These are phyloP conservation scores for Posidonia oceanica DNA, from an alignment of 116 monocot genomes.

Conservation along the genomic window DNA sequence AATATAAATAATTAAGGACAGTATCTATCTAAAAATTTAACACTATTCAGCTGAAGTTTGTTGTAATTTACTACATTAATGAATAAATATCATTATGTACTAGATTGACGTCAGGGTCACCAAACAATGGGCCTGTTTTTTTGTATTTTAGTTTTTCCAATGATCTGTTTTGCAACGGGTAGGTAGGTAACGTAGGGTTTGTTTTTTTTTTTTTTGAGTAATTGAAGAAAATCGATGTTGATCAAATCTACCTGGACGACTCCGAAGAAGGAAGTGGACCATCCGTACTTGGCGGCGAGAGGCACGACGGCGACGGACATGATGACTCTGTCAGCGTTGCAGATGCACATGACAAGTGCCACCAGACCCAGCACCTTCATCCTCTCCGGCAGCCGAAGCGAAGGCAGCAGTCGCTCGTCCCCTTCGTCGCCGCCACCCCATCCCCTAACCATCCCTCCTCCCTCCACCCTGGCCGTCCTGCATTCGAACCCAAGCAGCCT, in stretches of 20 bases:
- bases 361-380: conserved; percentile 20
- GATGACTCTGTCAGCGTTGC: conserved; percentile 91
- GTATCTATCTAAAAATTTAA: too few species aligned
- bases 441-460: not conserved
- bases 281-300: conserved; percentile 49
- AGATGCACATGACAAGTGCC: conserved; percentile 68
- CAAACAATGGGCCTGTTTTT: too few species aligned
- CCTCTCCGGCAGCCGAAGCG: conserved; percentile 8
- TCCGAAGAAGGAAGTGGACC: conserved; percentile 73
- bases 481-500: not conserved
- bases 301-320: conserved; percentile 95
- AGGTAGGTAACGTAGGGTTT: too few species aligned
- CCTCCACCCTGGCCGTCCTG: not conserved
- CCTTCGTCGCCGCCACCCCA: not conserved
- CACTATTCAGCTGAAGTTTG: too few species aligned
- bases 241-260: conserved; percentile 52
- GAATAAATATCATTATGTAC: too few species aligned
- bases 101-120: too few species aligned
- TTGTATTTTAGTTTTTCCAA: too few species aligned
- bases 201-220: not conserved
- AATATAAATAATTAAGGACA: too few species aligned
- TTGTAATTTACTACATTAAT: too few species aligned
- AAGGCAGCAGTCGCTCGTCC: too few species aligned
- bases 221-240: too few species aligned
- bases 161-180: not conserved